Conservation (phyloP, 2,329 filamentous ascomycete genomes). For the Cladophialophora exuberans region DNA sequence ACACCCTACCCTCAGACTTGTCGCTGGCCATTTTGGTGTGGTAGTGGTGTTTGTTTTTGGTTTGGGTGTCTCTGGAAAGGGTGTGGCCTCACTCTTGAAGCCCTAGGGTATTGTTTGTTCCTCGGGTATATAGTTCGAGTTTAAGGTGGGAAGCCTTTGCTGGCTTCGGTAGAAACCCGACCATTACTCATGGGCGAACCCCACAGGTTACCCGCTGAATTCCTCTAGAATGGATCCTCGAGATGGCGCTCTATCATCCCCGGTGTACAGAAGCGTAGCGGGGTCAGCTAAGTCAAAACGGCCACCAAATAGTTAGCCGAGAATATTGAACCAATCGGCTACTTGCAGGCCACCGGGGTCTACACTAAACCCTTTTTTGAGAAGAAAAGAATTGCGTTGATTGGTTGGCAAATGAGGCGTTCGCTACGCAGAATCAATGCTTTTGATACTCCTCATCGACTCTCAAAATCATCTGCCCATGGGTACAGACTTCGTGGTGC, state of each 20-base stretch:
- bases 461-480: background rate
- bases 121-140: slow-evolving; percentile 13
- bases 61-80: background rate
- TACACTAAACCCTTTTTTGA: slow-evolving; percentile 25
- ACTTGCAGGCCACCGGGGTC: no score
- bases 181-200: slow-evolving; percentile 9
- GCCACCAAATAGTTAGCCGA: background rate
- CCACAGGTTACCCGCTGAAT: background rate
- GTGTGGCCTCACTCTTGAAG: background rate
- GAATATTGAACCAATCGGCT: slow-evolving; percentile 7
- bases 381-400: slow-evolving; percentile 20
- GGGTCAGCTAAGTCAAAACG: background rate
- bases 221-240: background rate
- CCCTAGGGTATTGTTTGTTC: slow-evolving; percentile 4
- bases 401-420: slow-evolving; percentile 9
- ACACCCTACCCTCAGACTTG: slow-evolving; percentile 15
- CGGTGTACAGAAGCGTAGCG: background rate
- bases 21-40: slow-evolving; percentile 15
- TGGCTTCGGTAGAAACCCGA: slow-evolving; percentile 5
- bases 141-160: no score
- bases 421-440: background rate
- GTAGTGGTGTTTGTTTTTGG: background rate
- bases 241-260: background rate
- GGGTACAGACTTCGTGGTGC: background rate
- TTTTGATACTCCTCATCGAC: background rate